Evolutionary conservation across 164 flowering plant species (phyloP).

Genomic region (Vitis rotundifolia): DNA sequence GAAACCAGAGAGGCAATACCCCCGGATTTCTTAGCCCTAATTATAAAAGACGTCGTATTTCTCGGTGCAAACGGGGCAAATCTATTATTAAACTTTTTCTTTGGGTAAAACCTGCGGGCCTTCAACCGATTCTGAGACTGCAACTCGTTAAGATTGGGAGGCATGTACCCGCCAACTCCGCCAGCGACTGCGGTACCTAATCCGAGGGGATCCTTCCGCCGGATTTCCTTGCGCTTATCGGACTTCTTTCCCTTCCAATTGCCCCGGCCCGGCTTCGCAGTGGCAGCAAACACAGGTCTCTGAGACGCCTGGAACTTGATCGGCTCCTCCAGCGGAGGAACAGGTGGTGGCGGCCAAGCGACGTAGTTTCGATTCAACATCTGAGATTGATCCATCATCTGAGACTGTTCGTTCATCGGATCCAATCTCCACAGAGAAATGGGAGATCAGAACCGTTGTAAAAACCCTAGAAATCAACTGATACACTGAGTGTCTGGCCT

Average conservation of each 20-base stretch:
- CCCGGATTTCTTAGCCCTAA: constrained; percentile 77
- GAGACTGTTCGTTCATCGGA: no score
- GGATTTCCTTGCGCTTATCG: constrained; percentile 18
- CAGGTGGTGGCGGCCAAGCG: no score
- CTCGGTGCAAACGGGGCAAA: constrained; percentile 84
- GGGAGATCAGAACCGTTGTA: no score
- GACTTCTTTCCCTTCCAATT: constrained; percentile 81
- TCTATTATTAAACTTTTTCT: constrained; percentile 62
- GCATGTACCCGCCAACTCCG: constrained; percentile 46
- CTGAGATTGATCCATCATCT: no score
- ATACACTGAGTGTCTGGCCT: no score
- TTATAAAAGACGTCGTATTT: constrained; percentile 75
- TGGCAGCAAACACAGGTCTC: constrained; percentile 23
- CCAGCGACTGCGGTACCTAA: no score
- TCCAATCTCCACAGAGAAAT: no score
- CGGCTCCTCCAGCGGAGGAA: no score
- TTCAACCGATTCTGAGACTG: constrained; percentile 73
- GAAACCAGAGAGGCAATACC: constrained; percentile 82
- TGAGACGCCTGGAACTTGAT: neutral
- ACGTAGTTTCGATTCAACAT: no score
- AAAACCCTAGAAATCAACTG: no score
- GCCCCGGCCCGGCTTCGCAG: constrained; percentile 22
- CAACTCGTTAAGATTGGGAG: constrained; percentile 66
- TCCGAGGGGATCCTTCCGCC: no score
- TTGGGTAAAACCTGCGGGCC: constrained; percentile 66